Percentiles rank a stretch among this genome's conserved stretches.
phyloP scores from a whole-genome alignment of 805 yeast species.

The Pichia gijzeniarum region DNA sequence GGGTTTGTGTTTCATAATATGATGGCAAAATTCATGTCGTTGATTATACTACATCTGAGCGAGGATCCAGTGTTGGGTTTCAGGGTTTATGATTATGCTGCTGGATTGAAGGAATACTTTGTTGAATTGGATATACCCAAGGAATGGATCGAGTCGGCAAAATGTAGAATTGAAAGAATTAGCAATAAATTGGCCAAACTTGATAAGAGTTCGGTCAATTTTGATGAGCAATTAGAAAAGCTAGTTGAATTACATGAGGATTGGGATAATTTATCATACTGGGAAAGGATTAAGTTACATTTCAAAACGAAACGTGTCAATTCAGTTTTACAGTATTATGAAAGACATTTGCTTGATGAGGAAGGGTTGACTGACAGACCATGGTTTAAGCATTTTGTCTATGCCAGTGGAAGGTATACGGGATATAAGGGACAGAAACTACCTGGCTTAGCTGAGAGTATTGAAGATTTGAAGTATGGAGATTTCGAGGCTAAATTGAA shows the following conservation, averaged over 20 bases:
- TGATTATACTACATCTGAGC: slow-evolving; percentile 40
- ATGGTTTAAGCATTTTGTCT: slow-evolving; percentile 57
- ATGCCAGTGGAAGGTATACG: slow-evolving; percentile 52
- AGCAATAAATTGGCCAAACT: slow-evolving; percentile 23
- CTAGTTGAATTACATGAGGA: slow-evolving; percentile 20
- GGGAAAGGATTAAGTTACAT: slow-evolving; percentile 24
- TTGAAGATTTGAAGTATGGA: slow-evolving; percentile 40
- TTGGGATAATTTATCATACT: slow-evolving; percentile 21
- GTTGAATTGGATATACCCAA: slow-evolving; percentile 25
- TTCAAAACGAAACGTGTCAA: slow-evolving; percentile 30
- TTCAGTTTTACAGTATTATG: slow-evolving; percentile 35
- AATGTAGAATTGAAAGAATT: slow-evolving; percentile 13
- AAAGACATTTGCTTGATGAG: slow-evolving; percentile 39
- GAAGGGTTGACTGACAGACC: slow-evolving; percentile 44
- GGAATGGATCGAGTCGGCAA: slow-evolving; percentile 17
- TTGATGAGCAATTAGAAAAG: slow-evolving; percentile 22
- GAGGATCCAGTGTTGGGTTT: slow-evolving; percentile 43
- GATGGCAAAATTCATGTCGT: slow-evolving; percentile 47
- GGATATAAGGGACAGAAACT: slow-evolving; percentile 55
- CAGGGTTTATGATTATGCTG: slow-evolving; percentile 43
- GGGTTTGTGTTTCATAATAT: slow-evolving; percentile 54
- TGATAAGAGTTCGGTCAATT: slow-evolving; percentile 17
- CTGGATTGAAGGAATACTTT: slow-evolving; percentile 45
- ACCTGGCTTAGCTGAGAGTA: slow-evolving; percentile 49
- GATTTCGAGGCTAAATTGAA: slow-evolving; percentile 26